These are phyloP conservation scores for Salix viminalis DNA, from an alignment of 345 rosid genomes.

Conservation along the genomic window DNA sequence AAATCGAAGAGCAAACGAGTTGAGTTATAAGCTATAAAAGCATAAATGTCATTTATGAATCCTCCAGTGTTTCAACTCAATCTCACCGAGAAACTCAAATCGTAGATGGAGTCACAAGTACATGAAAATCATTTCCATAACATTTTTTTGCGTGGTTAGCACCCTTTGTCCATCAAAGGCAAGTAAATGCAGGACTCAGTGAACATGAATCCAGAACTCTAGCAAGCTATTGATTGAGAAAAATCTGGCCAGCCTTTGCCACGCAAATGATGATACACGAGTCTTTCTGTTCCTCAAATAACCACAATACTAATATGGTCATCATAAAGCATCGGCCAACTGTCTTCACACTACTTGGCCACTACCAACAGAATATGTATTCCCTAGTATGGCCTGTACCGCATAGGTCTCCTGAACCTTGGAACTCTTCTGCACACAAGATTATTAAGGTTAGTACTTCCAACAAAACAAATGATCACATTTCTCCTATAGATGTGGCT, in stretches of 20 bases:
- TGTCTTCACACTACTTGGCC: constrained; percentile 6
- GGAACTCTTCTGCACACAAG: constrained; percentile 78
- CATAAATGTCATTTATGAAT: neutral
- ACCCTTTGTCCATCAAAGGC: constrained; percentile 7
- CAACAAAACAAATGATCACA: neutral
- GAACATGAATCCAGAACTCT: constrained; percentile 19
- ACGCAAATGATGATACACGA: constrained; percentile 17
- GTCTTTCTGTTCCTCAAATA: neutral
- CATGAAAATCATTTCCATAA: constrained; percentile 19
- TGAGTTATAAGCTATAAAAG: neutral
- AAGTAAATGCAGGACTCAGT: constrained; percentile 7
- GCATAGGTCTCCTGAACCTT: constrained; percentile 83
- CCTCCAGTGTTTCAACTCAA: neutral
- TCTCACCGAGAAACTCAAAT: constrained; percentile 9
- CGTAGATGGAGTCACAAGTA: constrained; percentile 12
- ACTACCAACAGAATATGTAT: neutral
- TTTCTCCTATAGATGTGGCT: neutral
- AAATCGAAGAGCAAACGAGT: neutral
- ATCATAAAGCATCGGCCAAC: constrained; percentile 2
- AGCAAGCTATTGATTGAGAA: constrained; percentile 21
- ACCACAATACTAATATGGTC: constrained; percentile 7
- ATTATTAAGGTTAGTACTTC: neutral
- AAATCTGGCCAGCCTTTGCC: constrained; percentile 22
- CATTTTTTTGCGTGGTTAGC: constrained; percentile 19
- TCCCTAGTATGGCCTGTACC: constrained; percentile 83